Conservation (phyloP, 2,329 filamentous ascomycete genomes). For the Calonectria crousiana region DNA sequence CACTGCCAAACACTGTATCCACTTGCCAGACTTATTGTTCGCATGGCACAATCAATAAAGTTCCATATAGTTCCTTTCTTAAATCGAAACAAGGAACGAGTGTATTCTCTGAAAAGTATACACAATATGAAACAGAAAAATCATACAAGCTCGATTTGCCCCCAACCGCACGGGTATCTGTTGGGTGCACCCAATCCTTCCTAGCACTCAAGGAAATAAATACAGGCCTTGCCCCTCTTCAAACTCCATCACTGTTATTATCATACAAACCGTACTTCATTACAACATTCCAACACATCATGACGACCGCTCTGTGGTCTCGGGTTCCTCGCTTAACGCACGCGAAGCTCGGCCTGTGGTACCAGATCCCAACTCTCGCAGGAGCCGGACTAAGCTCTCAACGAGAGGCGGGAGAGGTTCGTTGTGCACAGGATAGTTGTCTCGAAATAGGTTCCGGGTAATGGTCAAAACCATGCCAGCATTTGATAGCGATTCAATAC, state of each 20-base stretch:
- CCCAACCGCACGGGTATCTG: background rate
- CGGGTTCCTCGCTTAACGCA: conserved; percentile 17
- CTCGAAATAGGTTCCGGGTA: conserved; percentile 32
- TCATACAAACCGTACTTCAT: conserved; percentile 2
- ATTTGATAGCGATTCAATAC: conserved; percentile 35
- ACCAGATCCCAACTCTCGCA: conserved; percentile 32
- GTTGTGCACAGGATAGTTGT: conserved; percentile 33
- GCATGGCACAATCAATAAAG: background rate
- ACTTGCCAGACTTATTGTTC: background rate
- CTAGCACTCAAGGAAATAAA: background rate
- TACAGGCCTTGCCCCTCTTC: conserved; percentile 11
- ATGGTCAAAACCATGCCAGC: conserved; percentile 27
- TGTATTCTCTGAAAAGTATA: background rate
- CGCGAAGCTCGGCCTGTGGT: conserved; percentile 9
- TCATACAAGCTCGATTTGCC: background rate
- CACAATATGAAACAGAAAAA: background rate
- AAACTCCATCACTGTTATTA: conserved; percentile 38
- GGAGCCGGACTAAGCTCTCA: conserved; percentile 35
- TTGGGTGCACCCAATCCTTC: background rate
- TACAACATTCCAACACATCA: background rate
- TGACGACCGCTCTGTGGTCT: background rate
- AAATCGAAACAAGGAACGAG: background rate
- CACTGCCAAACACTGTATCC: background rate
- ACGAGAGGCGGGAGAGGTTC: conserved; percentile 39
- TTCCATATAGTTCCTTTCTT: background rate